Evolutionary conservation across 2,329 filamentous ascomycete genomes (phyloP).

Genomic region (Aspergillus pseudoglaucus): DNA sequence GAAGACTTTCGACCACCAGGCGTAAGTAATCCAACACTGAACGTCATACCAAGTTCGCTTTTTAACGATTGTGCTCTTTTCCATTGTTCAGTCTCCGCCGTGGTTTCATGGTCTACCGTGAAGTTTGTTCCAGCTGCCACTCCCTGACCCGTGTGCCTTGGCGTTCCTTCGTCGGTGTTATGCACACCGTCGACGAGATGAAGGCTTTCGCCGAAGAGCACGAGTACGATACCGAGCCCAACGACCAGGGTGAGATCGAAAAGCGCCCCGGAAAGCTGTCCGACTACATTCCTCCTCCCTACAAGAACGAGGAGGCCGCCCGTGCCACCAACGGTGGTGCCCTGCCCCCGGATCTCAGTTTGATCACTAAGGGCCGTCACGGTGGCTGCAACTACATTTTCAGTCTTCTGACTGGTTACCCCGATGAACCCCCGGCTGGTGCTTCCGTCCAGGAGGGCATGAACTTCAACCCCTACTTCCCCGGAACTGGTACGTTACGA

Average conservation of each 20-base stretch:
- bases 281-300: conserved; percentile 89
- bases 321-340: conserved; percentile 98
- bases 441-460: conserved; percentile 78
- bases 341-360: conserved; percentile 89
- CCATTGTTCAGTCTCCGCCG: conserved; percentile 68
- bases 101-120: conserved; percentile 98
- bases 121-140: conserved; percentile 97
- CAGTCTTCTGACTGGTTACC: conserved; percentile 91
- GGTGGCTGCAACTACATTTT: conserved; percentile 99
- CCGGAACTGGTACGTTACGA: conserved; percentile 66
- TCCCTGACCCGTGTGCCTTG: conserved; percentile 92
- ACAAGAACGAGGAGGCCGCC: conserved; percentile 98
- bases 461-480: conserved; percentile 99
- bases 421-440: conserved; percentile 89
- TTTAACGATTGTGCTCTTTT: conserved; percentile 14
- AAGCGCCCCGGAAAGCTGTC: conserved; percentile 98
- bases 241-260: conserved; percentile 95
- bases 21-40: conserved; percentile 56
- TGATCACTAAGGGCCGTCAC: conserved; percentile 97
- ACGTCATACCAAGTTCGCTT: conserved; percentile 6
- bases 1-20: conserved; percentile 95
- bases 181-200: conserved; percentile 96
- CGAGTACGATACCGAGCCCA: conserved; percentile 97
- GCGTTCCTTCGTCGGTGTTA: conserved; percentile 79
- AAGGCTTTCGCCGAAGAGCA: conserved; percentile 96